phyloP scores from a whole-genome alignment of 768 basidiomycete genomes.

The Auricularia auricula-judae region DNA sequence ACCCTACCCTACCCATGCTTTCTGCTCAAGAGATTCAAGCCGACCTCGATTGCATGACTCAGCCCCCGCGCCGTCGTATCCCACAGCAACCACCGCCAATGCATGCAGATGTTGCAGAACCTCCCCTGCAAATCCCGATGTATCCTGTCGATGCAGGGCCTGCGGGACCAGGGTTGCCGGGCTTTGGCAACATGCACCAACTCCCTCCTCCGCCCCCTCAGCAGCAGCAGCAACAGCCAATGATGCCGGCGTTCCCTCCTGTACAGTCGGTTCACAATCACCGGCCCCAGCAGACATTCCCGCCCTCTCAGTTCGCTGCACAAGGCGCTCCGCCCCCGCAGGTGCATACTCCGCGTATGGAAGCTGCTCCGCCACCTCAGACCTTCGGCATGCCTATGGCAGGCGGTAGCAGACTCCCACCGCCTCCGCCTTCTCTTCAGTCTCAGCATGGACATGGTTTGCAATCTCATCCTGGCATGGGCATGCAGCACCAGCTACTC shows the following conservation, averaged over 20 bases:
- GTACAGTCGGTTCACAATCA: neutral
- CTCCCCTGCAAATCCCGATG: neutral
- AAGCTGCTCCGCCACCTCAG: neutral
- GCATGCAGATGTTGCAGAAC: neutral
- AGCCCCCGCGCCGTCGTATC: neutral
- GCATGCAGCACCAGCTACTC: neutral
- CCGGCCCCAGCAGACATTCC: conserved; percentile 5
- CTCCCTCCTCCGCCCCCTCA: conserved; percentile 6
- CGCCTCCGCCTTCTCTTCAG: neutral
- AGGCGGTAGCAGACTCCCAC: neutral
- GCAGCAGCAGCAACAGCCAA: conserved; percentile 3
- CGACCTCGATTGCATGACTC: conserved; percentile 11
- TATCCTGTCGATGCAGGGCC: neutral
- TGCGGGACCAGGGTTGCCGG: neutral
- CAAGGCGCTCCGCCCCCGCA: neutral
- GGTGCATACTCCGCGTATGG: neutral
- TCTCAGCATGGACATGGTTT: neutral
- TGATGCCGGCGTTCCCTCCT: conserved; percentile 1
- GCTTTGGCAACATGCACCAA: neutral
- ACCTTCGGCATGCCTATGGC: neutral
- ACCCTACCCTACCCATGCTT: conserved; percentile 21
- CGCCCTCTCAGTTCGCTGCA: neutral
- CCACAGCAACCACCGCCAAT: neutral
- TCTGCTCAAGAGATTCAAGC: conserved; percentile 18
- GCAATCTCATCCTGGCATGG: neutral